Percentiles rank a stretch among this genome's conserved stretches.
Conservation (phyloP, 306 rosid species). For the Lathyrus tuberosus region DNA sequence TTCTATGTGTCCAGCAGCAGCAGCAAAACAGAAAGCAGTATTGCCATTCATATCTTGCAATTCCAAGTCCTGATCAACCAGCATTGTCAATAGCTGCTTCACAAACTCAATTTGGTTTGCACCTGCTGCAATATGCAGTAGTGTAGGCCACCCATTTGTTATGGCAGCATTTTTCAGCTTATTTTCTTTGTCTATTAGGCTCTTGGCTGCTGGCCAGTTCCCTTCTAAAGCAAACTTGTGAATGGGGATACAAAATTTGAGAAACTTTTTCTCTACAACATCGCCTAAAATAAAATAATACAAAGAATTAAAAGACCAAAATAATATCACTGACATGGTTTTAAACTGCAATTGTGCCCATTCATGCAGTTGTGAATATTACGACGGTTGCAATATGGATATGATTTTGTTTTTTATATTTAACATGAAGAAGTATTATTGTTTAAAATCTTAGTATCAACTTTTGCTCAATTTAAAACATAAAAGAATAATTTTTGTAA, state of each 20-base stretch:
- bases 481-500: too few relatives aligned
- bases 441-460: too few relatives aligned
- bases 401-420: too few relatives aligned
- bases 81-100: neutral
- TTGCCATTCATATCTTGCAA: conserved; percentile 28
- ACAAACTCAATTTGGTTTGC: conserved; percentile 19
- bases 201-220: conserved; percentile 34
- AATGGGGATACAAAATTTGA: conserved; percentile 40
- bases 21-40: conserved; percentile 47
- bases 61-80: neutral
- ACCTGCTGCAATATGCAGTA: conserved; percentile 40
- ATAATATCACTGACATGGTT: too few relatives aligned
- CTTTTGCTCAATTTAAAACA: too few relatives aligned
- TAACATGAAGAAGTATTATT: too few relatives aligned
- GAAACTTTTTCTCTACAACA: neutral
- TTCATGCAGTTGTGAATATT: too few relatives aligned
- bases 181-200: neutral
- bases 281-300: conserved; percentile 30
- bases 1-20: conserved; percentile 17
- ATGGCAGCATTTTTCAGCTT: conserved; percentile 29
- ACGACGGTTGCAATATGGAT: too few relatives aligned
- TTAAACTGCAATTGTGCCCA: too few relatives aligned
- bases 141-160: conserved; percentile 14
- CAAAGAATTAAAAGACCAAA: too few relatives aligned
- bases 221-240: conserved; percentile 36